Evolutionary conservation across 129 eudicot species (phyloP).

Genomic region (Flaveria brownii): DNA sequence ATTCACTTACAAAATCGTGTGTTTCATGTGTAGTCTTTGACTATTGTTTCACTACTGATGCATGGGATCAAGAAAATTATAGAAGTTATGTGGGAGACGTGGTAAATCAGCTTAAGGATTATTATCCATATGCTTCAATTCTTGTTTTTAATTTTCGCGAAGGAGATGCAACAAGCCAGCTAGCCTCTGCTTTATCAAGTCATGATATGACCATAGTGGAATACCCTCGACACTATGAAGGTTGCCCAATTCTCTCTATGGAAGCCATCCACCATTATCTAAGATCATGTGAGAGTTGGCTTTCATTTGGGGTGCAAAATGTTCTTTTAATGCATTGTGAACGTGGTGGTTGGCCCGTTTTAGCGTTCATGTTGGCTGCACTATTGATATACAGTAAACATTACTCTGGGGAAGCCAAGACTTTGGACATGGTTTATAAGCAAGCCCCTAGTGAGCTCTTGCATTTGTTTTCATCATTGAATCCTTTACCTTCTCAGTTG

Average conservation of each 20-base stretch:
- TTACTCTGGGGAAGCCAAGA: conserved; percentile 68
- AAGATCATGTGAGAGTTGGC: conserved; percentile 78
- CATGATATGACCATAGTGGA: conserved; percentile 75
- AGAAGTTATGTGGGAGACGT: conserved; percentile 57
- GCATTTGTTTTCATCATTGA: conserved; percentile 58
- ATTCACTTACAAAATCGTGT: background rate
- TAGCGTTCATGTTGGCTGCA: conserved; percentile 85
- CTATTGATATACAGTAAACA: conserved; percentile 65
- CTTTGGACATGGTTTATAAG: conserved; percentile 77
- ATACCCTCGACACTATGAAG: conserved; percentile 65
- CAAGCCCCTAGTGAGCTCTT: conserved; percentile 83
- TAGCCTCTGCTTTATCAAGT: conserved; percentile 48
- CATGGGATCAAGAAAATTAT: conserved; percentile 53
- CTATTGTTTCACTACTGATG: conserved; percentile 77
- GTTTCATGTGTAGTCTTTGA: conserved; percentile 64
- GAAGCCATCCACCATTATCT: conserved; percentile 78
- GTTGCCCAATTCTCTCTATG: conserved; percentile 64
- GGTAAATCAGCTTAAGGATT: conserved; percentile 54
- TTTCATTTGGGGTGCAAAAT: conserved; percentile 66
- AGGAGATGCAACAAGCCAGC: conserved; percentile 52
- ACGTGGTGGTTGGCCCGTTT: conserved; percentile 69
- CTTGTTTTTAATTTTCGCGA: conserved; percentile 69
- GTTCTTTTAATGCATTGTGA: conserved; percentile 86
- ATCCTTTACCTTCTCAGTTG: conserved; percentile 85
- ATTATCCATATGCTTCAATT: conserved; percentile 70